Evolutionary conservation across 495 filamentous ascomycete species (phyloP).

Genomic region (Xylaria flabelliformis): DNA sequence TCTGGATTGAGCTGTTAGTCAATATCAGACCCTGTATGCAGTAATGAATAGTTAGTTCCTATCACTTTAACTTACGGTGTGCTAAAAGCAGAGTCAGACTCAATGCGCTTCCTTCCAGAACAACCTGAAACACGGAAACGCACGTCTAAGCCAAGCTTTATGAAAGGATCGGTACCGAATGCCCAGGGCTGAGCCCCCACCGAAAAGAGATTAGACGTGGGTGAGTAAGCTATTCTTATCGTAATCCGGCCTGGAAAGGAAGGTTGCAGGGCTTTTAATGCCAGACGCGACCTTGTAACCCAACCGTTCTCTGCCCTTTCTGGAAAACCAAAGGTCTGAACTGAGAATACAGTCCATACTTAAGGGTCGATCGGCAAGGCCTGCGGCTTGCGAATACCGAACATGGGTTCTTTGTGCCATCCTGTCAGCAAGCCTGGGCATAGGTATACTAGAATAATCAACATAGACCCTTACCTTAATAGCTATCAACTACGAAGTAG

Average conservation of each 20-base stretch:
- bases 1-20: neutral
- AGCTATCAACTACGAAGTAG: neutral
- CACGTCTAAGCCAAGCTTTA: conserved; percentile 12
- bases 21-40: neutral
- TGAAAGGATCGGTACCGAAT: conserved; percentile 1
- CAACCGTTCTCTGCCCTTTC: conserved; percentile 13
- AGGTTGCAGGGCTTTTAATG: conserved; percentile 13
- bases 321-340: conserved; percentile 17
- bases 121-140: conserved; percentile 21
- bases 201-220: conserved; percentile 7
- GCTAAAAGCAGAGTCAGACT: conserved; percentile 22
- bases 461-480: conserved; percentile 12
- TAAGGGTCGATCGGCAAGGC: conserved; percentile 22
- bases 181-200: neutral
- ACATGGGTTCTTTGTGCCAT: conserved; percentile 18
- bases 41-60: neutral
- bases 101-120: conserved; percentile 28
- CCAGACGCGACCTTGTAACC: neutral
- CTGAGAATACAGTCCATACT: conserved; percentile 9
- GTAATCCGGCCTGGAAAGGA: conserved; percentile 22
- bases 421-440: conserved; percentile 6
- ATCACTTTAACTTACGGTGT: conserved; percentile 5
- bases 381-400: conserved; percentile 14
- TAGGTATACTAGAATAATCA: conserved; percentile 1
- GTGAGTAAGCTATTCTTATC: conserved; percentile 23